phyloP scores from a whole-genome alignment of 2,329 filamentous ascomycete species.

The Hypoxylon sp. region DNA sequence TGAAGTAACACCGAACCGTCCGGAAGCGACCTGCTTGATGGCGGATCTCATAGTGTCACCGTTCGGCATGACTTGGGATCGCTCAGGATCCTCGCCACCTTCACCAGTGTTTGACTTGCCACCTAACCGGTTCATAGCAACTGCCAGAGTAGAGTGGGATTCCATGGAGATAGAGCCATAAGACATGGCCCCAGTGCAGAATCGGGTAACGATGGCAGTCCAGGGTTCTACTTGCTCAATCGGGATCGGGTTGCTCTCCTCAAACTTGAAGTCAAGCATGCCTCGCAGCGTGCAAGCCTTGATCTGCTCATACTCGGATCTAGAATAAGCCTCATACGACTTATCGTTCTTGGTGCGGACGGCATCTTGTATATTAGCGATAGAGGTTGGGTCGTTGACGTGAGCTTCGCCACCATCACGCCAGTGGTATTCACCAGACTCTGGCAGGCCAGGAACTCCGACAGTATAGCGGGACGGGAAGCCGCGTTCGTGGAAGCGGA shows the following conservation, averaged over 20 bases:
- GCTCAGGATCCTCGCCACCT: conserved; percentile 94
- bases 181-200: conserved; percentile 98
- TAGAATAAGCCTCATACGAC: conserved; percentile 96
- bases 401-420: conserved; percentile 95
- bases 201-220: conserved; percentile 96
- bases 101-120: conserved; percentile 98
- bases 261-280: conserved; percentile 95
- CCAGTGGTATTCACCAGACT: conserved; percentile 99
- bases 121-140: conserved; percentile 96
- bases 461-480: conserved; percentile 85
- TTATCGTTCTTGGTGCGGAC: conserved; percentile 98
- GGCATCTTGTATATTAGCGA: conserved; percentile 97
- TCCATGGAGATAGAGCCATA: conserved; percentile 99
- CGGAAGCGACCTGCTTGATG: conserved; percentile 97
- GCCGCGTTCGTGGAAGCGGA: conserved; percentile 93
- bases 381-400: conserved; percentile 93
- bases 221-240: conserved; percentile 98
- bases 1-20: conserved; percentile 95
- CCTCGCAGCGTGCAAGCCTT: conserved; percentile 96
- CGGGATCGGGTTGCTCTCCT: conserved; percentile 84
- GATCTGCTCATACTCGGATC: conserved; percentile 94
- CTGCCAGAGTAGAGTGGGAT: conserved; percentile 92
- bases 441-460: conserved; percentile 81
- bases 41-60: conserved; percentile 97
- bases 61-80: conserved; percentile 86